Evolutionary conservation across 352 stramenopile genomes (phyloP).

Genomic region (Globisporangium rhizosaccharum): DNA sequence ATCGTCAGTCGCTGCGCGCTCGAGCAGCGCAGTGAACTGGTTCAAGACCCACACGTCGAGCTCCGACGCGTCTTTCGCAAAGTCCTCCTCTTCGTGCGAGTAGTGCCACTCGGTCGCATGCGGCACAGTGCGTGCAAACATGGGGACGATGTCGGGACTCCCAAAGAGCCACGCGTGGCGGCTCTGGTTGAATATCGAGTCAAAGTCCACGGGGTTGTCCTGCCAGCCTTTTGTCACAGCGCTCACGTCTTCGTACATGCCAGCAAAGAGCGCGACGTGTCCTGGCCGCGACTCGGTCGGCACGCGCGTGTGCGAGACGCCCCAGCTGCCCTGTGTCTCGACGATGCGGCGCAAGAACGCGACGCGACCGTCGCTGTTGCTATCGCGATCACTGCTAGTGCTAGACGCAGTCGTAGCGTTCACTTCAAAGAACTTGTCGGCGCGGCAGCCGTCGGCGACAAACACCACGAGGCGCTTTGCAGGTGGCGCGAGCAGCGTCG

Average conservation of each 20-base stretch:
- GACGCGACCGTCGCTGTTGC: constrained; percentile 21
- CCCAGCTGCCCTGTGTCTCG: constrained; percentile 50
- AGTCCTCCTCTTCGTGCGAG: constrained; percentile 75
- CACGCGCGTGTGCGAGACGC: constrained; percentile 84
- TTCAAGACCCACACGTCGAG: constrained; percentile 79
- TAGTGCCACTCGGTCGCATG: constrained; percentile 69
- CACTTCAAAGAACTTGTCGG: constrained; percentile 80
- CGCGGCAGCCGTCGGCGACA: constrained; percentile 77
- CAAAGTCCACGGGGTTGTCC: constrained; percentile 84
- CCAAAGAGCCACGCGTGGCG: constrained; percentile 60
- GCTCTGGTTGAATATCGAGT: constrained; percentile 86
- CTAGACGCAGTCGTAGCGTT: constrained; percentile 16
- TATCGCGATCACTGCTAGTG: background rate
- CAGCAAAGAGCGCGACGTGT: constrained; percentile 81
- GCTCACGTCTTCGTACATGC: constrained; percentile 87
- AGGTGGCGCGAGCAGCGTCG: constrained; percentile 22
- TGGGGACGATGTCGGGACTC: constrained; percentile 82
- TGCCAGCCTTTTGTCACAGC: constrained; percentile 86
- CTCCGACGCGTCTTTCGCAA: constrained; percentile 68
- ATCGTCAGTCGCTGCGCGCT: constrained; percentile 14
- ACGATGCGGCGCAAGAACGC: constrained; percentile 65
- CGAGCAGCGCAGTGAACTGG: constrained; percentile 40
- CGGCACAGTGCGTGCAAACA: constrained; percentile 75
- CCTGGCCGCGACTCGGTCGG: constrained; percentile 81
- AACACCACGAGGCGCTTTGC: constrained; percentile 75